These are phyloP conservation scores for Claviceps pusilla DNA, from an alignment of 2,329 filamentous ascomycete genomes.

Conservation along the genomic window DNA sequence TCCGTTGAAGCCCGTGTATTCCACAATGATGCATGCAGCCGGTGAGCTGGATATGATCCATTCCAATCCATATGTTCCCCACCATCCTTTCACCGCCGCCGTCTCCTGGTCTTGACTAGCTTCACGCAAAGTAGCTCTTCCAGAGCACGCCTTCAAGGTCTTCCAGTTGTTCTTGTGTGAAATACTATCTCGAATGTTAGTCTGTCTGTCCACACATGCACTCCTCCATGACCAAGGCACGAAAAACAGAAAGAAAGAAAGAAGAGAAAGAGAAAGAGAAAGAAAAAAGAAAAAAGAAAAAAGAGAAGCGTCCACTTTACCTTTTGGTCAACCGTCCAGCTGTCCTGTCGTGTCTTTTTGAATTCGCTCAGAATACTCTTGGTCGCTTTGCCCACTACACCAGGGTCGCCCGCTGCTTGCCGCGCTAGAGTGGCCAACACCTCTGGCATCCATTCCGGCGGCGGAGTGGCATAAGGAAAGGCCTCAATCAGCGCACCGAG, in stretches of 20 bases:
- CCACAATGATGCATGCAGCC: too few species aligned
- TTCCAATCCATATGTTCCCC: too few species aligned
- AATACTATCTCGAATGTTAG: slow-evolving; percentile 37
- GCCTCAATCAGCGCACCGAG: slow-evolving; percentile 84
- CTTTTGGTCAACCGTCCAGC: slow-evolving; percentile 96
- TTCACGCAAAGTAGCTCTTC: slow-evolving; percentile 96
- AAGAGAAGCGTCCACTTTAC: slow-evolving; percentile 34
- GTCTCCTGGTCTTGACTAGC: neutral
- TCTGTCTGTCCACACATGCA: neutral
- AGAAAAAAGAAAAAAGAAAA: neutral
- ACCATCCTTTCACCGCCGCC: neutral
- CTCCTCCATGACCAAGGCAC: neutral
- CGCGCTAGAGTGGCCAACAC: slow-evolving; percentile 73
- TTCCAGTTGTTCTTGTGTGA: slow-evolving; percentile 83
- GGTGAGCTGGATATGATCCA: too few species aligned
- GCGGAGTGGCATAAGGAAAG: slow-evolving; percentile 89
- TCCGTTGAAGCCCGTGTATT: too few species aligned
- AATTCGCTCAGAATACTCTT: slow-evolving; percentile 92
- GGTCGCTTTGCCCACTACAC: slow-evolving; percentile 87
- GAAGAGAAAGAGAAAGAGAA: neutral
- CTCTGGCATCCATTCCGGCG: slow-evolving; percentile 86
- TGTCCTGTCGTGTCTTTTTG: slow-evolving; percentile 98
- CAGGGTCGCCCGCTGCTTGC: slow-evolving; percentile 73
- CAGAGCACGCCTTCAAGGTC: slow-evolving; percentile 91
- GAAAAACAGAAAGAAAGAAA: neutral